Conservation (phyloP, 345 rosid genomes). For the Zanthoxylum bungeanum region DNA sequence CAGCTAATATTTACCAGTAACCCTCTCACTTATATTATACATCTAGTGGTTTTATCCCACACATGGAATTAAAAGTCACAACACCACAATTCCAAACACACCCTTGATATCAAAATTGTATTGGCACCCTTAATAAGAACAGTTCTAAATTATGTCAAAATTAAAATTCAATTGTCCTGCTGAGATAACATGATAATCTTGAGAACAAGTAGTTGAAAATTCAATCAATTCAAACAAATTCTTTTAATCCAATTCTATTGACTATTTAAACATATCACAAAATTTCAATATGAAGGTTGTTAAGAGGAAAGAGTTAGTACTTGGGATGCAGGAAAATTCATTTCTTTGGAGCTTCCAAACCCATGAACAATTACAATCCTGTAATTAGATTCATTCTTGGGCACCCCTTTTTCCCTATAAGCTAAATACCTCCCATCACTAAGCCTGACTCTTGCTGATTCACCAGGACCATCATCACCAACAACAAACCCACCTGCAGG, state of each 20-base stretch:
- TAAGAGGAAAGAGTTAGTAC: constrained; percentile 31
- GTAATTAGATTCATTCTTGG: constrained; percentile 54
- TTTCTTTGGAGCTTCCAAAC: constrained; percentile 94
- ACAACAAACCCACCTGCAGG: constrained; percentile 5
- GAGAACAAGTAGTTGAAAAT: too few species aligned
- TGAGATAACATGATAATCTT: not conserved
- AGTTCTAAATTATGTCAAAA: not conserved
- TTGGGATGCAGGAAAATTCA: constrained; percentile 72
- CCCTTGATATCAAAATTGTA: too few species aligned
- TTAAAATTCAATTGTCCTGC: not conserved
- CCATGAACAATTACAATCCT: constrained; percentile 79
- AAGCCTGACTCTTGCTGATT: constrained; percentile 53
- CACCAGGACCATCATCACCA: constrained; percentile 18
- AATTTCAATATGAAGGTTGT: not conserved
- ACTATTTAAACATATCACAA: not conserved
- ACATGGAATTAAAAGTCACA: not conserved
- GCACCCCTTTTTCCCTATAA: constrained; percentile 72
- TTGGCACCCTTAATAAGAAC: not conserved
- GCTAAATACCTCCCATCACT: constrained; percentile 76
- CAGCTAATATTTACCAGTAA: not conserved
- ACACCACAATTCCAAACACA: not conserved
- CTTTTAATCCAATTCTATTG: too few species aligned
- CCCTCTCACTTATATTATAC: too few species aligned
- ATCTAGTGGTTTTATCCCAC: not conserved
- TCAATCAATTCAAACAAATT: not conserved